These are phyloP conservation scores for Clathrus columnatus DNA, from an alignment of 768 basidiomycete species.

Conservation along the genomic window DNA sequence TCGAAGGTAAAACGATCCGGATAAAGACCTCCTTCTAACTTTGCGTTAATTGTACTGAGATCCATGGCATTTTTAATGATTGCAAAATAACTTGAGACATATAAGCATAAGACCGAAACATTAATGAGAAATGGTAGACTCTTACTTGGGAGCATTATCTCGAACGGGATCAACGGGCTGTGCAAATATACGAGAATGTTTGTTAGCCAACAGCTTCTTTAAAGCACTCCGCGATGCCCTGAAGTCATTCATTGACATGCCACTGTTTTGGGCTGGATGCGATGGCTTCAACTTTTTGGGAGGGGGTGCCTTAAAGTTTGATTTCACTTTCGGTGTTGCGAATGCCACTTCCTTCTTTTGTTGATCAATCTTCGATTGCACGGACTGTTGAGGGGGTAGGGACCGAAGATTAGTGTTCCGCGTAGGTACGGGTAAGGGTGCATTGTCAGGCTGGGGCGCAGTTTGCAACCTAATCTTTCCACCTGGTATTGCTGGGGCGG, in stretches of 20 bases:
- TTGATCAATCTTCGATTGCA: slow-evolving; percentile 15
- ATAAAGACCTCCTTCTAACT: slow-evolving; percentile 82
- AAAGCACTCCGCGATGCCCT: slow-evolving; percentile 67
- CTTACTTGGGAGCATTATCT: slow-evolving; percentile 81
- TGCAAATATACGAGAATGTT: slow-evolving; percentile 64
- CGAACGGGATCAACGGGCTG: slow-evolving; percentile 95
- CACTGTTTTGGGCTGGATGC: slow-evolving; percentile 64
- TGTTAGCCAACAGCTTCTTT: slow-evolving; percentile 71
- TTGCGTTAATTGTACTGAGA: slow-evolving; percentile 77
- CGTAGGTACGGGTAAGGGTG: background rate
- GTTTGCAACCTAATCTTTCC: slow-evolving; percentile 49
- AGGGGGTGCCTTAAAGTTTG: slow-evolving; percentile 4
- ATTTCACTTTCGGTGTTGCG: slow-evolving; percentile 17
- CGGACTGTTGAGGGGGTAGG: slow-evolving; percentile 21
- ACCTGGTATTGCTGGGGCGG: slow-evolving; percentile 14
- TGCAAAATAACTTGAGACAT: slow-evolving; percentile 71
- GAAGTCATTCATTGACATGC: slow-evolving; percentile 71
- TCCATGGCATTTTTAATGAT: slow-evolving; percentile 94
- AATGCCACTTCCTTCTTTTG: slow-evolving; percentile 24
- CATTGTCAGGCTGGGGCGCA: slow-evolving; percentile 9
- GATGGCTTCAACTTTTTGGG: slow-evolving; percentile 36
- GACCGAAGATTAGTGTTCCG: slow-evolving; percentile 11
- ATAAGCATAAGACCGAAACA: background rate
- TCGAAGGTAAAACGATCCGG: slow-evolving; percentile 76
- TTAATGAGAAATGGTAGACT: slow-evolving; percentile 14